Evolutionary conservation across 106 monocot genomes (phyloP).

Genomic region (Hemerocallis citrina): DNA sequence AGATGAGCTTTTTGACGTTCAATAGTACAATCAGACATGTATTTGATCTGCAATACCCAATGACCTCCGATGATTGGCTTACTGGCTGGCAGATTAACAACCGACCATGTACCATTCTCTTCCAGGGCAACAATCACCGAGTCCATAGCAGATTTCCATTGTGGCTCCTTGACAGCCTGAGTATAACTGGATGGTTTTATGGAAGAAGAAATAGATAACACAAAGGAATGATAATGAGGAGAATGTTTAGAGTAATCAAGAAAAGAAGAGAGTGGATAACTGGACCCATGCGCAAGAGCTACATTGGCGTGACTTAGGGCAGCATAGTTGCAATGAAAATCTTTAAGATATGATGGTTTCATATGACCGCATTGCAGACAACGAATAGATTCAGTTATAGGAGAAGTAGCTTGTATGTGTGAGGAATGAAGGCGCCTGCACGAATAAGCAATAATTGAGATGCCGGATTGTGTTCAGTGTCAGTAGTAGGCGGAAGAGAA

Average conservation of each 20-base stretch:
- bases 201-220: no score
- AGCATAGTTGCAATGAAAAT: not conserved
- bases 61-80: not conserved
- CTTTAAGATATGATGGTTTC: not conserved
- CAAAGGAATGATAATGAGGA: no score
- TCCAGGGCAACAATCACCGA: not conserved
- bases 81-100: not conserved
- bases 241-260: no score
- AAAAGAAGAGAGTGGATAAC: not conserved
- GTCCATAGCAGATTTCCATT: not conserved
- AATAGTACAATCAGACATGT: not conserved
- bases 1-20: no score
- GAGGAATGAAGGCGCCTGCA: no score
- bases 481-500: no score
- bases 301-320: not conserved
- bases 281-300: not conserved
- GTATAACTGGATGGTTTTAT: not conserved
- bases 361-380: not conserved
- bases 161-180: not conserved
- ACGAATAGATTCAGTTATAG: no score
- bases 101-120: not conserved
- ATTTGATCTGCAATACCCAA: not conserved
- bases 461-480: no score
- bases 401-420: no score
- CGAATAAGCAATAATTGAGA: no score